Base-by-base conservation (phyloP, 2,329 filamentous ascomycete species). In the Penicillium sp. region DNA sequence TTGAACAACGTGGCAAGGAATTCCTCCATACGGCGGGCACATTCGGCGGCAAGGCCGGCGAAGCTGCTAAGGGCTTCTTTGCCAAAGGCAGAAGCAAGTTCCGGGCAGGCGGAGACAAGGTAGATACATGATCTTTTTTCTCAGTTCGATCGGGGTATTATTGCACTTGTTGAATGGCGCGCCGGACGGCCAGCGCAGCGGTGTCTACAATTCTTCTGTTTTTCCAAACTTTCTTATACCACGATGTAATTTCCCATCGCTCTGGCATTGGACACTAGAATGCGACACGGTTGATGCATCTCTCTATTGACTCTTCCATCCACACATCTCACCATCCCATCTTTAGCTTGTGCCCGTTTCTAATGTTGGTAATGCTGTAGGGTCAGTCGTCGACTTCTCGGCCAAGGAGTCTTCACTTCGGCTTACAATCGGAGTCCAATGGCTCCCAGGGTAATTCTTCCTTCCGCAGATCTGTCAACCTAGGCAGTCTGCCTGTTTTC, bases 31-130 rank as follows among this genome's bases (percentile, higher is more conserved):
- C 89, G 23, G 93, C 93, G 54, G 92, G 91, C 53, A 78, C 86
- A 19, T 78, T 89, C 57, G 84, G 87, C 59, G 86, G 86, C 25
- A 88, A 88, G 69, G 87, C 86, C 31, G 84, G 85, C 62, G 92
- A 91, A 72, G 91, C 92, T 57, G 92, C 93, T 49, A 96, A 96
- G 79, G 93, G 93, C 52, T 77, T 97, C 62, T 88, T 97, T 74
- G 92, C 90, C 64, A 96, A 96, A 78, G 91, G 93, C 65, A 93
- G 90, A 78, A 93, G 85, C 78, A 93, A 91, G 76, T 87, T 96
- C 69, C 80, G 81, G 72, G 85, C 84, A n/a, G 59, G 61, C 62
- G 86, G 87, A 61, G 76, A 95, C 77, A 96, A 96, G 91, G 90
- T 93, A 90, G 92, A 91, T 87, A 48, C 60, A 51, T 66, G 54